Base-by-base conservation (phyloP, 352 stramenopile genomes). In the Pythium insidiosum region DNA sequence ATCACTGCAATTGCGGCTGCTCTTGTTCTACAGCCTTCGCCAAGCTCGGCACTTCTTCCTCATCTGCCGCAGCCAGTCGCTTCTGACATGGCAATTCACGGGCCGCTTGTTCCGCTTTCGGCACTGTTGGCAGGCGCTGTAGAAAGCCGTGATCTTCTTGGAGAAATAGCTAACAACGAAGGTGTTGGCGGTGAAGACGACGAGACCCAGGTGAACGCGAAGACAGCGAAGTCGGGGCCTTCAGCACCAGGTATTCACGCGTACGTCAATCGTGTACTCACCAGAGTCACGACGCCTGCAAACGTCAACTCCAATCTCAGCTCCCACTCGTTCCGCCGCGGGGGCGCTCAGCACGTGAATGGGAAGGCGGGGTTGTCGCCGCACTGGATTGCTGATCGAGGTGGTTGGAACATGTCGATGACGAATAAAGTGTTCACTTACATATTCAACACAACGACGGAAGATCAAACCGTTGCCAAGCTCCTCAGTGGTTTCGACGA, bases 351-450 rank as follows among this genome's bases (percentile, higher is more conserved):
- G 28, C 43, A 63, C n/a, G 52, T 53, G 0, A 66, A 72, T 24
- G 39, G 38, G 0, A 43, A 54, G 12, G 22, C 53, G 1, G 31
- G 36, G 0, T 38, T 63, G 3, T 41, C 42, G 6, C 19, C 47
- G 0, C 54, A 61, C 11, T 76, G 54, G 47, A 68, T 60, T 21
- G 64, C 71, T 6, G 48, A 73, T 18, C 43, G 61, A 0, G 53
- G 55, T 4, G 43, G 47, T 0, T 66, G 58, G 56, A 64, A 70
- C 31, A 50, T 67, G 51, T 57, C 11, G 1, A 51, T 46, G 1
- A 56, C 31, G 0, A 70, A 56, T 42, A 69, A 68, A 26, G 55
- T 10, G 0, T 63, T 68, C 20, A 45, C 38, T 0, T 66, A 63
- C 39, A 50, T 61, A 6, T 56, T 50, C 35, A 60, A 55, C 39